These are phyloP conservation scores for Tetrahymena thermophila DNA, from an alignment of 73 alveolate species.

Conservation along the genomic window DNA sequence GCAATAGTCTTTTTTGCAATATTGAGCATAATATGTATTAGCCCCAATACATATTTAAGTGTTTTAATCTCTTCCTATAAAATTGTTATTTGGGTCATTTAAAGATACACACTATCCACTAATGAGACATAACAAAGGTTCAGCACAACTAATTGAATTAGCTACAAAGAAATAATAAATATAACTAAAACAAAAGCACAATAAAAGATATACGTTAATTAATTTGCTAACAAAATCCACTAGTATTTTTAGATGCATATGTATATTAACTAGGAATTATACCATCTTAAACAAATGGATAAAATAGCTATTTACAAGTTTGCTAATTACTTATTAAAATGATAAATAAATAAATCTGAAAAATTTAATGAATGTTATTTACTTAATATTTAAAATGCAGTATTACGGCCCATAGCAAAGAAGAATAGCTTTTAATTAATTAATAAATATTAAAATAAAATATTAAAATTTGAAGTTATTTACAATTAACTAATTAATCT, in stretches of 20 bases:
- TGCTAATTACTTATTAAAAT: background rate
- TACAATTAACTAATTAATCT: background rate
- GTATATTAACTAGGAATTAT: background rate
- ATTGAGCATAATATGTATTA: background rate
- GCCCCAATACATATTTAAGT: background rate
- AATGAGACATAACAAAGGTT: background rate
- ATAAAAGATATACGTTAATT: background rate
- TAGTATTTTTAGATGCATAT: background rate
- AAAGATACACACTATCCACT: background rate
- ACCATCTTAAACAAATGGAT: background rate
- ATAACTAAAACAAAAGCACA: background rate
- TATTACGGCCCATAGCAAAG: background rate
- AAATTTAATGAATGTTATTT: background rate
- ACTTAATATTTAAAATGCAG: background rate
- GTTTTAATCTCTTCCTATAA: background rate
- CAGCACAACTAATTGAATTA: background rate
- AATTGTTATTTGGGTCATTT: background rate
- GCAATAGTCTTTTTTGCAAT: background rate
- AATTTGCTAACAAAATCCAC: background rate
- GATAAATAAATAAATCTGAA: background rate
- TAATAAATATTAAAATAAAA: no score
- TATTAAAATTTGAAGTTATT: background rate
- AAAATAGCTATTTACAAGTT: background rate
- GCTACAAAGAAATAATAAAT: background rate
- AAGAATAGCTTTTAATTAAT: background rate